A percentile compares a stretch with the other conserved stretches of the same genome.
Evolutionary conservation across 2,329 filamentous ascomycete species (phyloP).

Genomic region (Phialophora expanda): DNA sequence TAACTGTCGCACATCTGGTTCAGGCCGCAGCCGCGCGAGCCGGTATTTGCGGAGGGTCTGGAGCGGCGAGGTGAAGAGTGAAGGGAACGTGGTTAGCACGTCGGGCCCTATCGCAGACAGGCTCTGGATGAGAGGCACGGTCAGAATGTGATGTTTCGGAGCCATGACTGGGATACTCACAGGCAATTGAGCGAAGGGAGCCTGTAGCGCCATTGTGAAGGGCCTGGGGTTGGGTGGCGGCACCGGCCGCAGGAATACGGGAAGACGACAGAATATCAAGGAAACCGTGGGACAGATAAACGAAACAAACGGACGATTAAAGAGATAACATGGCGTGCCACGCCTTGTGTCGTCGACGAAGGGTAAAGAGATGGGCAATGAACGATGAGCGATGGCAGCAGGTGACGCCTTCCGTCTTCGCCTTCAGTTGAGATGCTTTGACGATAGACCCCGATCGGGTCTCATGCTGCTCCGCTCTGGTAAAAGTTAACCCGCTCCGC

Average conservation of each 20-base stretch:
- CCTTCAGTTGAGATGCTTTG: not conserved
- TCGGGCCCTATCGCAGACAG: conserved; percentile 37
- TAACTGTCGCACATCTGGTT: conserved; percentile 25
- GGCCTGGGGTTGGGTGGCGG: conserved; percentile 18
- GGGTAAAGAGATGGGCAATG: conserved; percentile 9
- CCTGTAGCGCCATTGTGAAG: conserved; percentile 35
- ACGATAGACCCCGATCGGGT: not conserved
- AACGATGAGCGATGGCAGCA: not conserved
- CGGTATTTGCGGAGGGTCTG: conserved; percentile 35
- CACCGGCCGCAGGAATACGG: conserved; percentile 12
- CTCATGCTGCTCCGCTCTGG: not conserved
- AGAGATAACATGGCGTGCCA: conserved; percentile 10
- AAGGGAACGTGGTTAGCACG: conserved; percentile 35
- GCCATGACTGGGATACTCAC: conserved; percentile 21
- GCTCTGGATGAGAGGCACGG: conserved; percentile 19
- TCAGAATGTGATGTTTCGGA: conserved; percentile 18
- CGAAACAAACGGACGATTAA: conserved; percentile 4
- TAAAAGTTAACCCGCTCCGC: conserved; percentile 1
- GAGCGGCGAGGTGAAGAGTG: conserved; percentile 33
- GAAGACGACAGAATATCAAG: conserved; percentile 7
- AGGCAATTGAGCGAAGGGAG: conserved; percentile 31
- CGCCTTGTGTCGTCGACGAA: conserved; percentile 7
- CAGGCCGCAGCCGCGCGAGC: conserved; percentile 27
- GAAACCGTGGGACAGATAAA: not conserved
- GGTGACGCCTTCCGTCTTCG: conserved; percentile 6